Evolutionary conservation across 2,329 filamentous ascomycete species (phyloP).

Genomic region (Fulvia fulva): DNA sequence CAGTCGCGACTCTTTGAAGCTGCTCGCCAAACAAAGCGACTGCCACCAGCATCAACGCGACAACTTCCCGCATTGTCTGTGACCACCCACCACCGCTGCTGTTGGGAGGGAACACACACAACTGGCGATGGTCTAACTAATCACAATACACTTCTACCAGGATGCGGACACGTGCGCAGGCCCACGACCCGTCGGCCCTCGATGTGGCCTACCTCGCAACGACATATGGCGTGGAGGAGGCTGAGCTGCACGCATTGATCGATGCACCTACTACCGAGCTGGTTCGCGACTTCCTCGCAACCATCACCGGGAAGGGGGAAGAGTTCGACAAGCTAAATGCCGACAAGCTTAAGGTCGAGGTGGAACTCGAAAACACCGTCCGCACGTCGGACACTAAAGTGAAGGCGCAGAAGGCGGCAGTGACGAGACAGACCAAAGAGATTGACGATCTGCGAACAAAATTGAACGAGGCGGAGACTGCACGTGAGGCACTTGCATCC

Average conservation of each 20-base stretch:
- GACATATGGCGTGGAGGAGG: constrained; percentile 65
- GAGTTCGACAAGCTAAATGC: constrained; percentile 78
- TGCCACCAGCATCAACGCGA: background rate
- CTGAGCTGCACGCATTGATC: constrained; percentile 57
- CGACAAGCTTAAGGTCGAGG: constrained; percentile 83
- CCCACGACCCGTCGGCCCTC: constrained; percentile 52
- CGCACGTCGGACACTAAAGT: constrained; percentile 78
- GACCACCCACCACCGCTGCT: background rate
- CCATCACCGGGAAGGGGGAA: constrained; percentile 72
- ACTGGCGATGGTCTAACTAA: constrained; percentile 15
- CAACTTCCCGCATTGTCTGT: background rate
- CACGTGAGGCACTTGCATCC: constrained; percentile 69
- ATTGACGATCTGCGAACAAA: constrained; percentile 76
- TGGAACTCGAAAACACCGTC: constrained; percentile 88
- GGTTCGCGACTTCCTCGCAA: constrained; percentile 68
- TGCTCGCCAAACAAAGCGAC: constrained; percentile 3
- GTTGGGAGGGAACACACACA: background rate
- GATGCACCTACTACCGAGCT: constrained; percentile 73
- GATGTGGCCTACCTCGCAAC: constrained; percentile 70
- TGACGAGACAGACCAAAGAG: constrained; percentile 80
- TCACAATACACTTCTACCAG: constrained; percentile 16
- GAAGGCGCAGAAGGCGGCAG: constrained; percentile 73
- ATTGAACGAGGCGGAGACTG: constrained; percentile 76
- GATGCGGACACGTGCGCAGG: constrained; percentile 47
- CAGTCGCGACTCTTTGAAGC: background rate